phyloP scores from a whole-genome alignment of 257 asterid species.

The Solanum medicagineum region DNA sequence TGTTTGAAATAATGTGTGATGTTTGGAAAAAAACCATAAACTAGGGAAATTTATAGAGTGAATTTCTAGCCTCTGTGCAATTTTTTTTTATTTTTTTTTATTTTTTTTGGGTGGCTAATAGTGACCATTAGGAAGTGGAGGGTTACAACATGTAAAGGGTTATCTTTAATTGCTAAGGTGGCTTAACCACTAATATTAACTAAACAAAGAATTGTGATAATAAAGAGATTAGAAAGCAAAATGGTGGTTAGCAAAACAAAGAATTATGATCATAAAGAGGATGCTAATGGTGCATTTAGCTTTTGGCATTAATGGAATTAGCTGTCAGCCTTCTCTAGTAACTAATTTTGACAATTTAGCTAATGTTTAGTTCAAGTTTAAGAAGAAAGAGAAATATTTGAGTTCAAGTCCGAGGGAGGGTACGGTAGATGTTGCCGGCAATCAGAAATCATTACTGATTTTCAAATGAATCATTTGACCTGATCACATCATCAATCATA shows the following conservation, averaged over 20 bases:
- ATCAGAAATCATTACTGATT: no score
- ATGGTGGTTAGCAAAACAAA: background rate
- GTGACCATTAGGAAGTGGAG: background rate
- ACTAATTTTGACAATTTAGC: background rate
- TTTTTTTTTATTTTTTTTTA: background rate
- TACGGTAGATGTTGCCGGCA: no score
- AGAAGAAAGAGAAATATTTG: no score
- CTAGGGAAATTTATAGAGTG: constrained; percentile 21
- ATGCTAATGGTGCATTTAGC: background rate
- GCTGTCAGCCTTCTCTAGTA: background rate
- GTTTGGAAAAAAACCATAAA: background rate
- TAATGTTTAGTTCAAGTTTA: background rate
- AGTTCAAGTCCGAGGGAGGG: no score
- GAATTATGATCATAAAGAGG: background rate
- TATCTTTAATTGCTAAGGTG: background rate
- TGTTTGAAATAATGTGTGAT: background rate
- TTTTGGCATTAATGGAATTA: background rate
- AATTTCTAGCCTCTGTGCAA: background rate
- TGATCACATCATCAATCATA: no score
- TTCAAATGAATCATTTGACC: no score
- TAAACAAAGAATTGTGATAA: background rate
- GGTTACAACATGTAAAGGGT: background rate
- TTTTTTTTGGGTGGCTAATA: background rate
- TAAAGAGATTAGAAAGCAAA: background rate
- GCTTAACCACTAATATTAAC: background rate